phyloP scores from a whole-genome alignment of 306 rosid genomes.

The Aeschynomene evenia region DNA sequence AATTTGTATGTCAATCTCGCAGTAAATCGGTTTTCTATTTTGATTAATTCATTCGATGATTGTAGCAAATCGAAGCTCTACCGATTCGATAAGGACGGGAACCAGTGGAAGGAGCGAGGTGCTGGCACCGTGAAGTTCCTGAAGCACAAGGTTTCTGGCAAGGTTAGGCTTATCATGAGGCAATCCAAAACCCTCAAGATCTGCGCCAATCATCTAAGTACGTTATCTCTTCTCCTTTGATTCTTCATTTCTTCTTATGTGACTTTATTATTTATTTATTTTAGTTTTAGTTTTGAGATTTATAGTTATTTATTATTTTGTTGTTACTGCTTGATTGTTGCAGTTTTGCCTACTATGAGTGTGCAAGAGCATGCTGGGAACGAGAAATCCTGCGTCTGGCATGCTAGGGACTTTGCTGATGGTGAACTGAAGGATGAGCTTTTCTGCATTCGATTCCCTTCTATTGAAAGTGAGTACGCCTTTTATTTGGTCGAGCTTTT shows the following conservation, averaged over 20 bases:
- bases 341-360: conserved; percentile 70
- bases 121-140: conserved; percentile 87
- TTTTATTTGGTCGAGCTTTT: neutral
- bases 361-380: conserved; percentile 98
- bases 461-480: conserved; percentile 77
- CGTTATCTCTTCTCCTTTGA: neutral
- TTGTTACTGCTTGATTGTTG: neutral
- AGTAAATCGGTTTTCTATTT: neutral
- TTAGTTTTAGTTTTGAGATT: neutral
- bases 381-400: conserved; percentile 96
- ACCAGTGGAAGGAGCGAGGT: conserved; percentile 97
- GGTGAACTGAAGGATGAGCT: conserved; percentile 96
- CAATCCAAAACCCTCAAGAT: conserved; percentile 99
- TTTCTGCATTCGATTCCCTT: conserved; percentile 91
- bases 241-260: neutral
- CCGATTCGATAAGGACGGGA: conserved; percentile 91
- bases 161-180: conserved; percentile 94
- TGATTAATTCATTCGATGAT: conserved; percentile 1
- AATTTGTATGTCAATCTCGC: neutral
- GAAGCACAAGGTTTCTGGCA: conserved; percentile 68
- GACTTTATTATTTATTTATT: neutral
- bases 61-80: conserved; percentile 86
- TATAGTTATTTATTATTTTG: neutral
- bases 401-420: conserved; percentile 89
- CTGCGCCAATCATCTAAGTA: conserved; percentile 96